phyloP scores from a whole-genome alignment of 495 filamentous ascomycete species.

The Trichoderma gamsii region DNA sequence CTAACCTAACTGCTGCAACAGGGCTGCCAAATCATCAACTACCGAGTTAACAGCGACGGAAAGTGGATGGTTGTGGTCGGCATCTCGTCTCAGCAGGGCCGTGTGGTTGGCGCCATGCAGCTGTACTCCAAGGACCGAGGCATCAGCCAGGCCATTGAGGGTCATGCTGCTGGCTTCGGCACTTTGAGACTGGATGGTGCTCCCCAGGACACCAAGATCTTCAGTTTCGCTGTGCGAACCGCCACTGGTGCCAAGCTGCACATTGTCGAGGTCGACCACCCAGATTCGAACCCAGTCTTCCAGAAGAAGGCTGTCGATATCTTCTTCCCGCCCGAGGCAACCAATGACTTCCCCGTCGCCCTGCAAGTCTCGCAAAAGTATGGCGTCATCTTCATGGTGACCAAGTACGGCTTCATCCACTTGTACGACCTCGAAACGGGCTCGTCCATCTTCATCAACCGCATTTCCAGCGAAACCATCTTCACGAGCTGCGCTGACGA shows the following conservation, averaged over 20 bases:
- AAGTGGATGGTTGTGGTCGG: slow-evolving; percentile 98
- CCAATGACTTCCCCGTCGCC: slow-evolving; percentile 95
- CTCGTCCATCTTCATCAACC: slow-evolving; percentile 99
- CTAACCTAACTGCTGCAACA: slow-evolving; percentile 33
- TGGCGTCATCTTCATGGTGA: slow-evolving; percentile 92
- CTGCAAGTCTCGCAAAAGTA: slow-evolving; percentile 96
- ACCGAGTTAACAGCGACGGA: slow-evolving; percentile 88
- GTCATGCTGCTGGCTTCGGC: slow-evolving; percentile 93
- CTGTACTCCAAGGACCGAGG: slow-evolving; percentile 91
- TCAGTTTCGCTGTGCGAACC: slow-evolving; percentile 90
- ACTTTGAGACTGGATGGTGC: slow-evolving; percentile 83
- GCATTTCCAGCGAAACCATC: slow-evolving; percentile 98
- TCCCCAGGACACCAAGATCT: slow-evolving; percentile 84
- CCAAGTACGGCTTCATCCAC: slow-evolving; percentile 99
- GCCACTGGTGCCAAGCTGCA: slow-evolving; percentile 89
- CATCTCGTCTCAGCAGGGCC: slow-evolving; percentile 86
- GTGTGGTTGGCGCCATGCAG: slow-evolving; percentile 93
- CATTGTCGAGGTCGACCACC: slow-evolving; percentile 95
- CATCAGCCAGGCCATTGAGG: slow-evolving; percentile 93
- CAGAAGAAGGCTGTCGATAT: slow-evolving; percentile 94
- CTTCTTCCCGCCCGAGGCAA: slow-evolving; percentile 92
- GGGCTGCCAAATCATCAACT: slow-evolving; percentile 99
- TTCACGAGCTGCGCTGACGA: slow-evolving; percentile 85
- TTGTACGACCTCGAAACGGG: slow-evolving; percentile 95
- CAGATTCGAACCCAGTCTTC: slow-evolving; percentile 78